These are phyloP conservation scores for Hemileia vastatrix DNA, from an alignment of 1,284 basidiomycete genomes.

Conservation along the genomic window DNA sequence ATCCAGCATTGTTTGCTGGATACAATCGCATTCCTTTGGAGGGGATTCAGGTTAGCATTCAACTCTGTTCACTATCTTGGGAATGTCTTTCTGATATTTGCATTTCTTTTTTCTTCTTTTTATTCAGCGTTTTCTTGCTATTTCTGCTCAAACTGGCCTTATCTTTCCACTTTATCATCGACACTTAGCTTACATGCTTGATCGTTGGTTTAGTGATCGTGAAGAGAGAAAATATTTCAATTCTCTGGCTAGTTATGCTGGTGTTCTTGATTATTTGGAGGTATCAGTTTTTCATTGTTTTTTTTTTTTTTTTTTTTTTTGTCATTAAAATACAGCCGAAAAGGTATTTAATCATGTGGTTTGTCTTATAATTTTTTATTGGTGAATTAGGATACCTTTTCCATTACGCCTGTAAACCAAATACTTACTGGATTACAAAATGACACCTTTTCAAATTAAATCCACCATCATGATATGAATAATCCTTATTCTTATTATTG, in stretches of 20 bases:
- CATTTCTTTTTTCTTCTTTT: not conserved
- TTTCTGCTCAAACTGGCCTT: conserved; percentile 49
- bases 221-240: conserved; percentile 52
- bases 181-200: conserved; percentile 54
- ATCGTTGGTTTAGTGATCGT: conserved; percentile 46
- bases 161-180: conserved; percentile 50
- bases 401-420: too few species aligned
- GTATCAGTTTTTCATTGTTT: conserved; percentile 41
- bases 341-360: too few species aligned
- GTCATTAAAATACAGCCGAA: not conserved
- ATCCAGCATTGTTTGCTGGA: conserved; percentile 54
- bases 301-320: not conserved
- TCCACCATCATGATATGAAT: too few species aligned
- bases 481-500: too few species aligned
- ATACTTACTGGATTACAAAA: too few species aligned
- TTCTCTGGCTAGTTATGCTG: conserved; percentile 47
- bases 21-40: conserved; percentile 49
- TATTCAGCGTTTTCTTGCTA: conserved; percentile 47
- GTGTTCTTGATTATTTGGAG: conserved; percentile 50
- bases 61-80: not conserved
- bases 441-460: too few species aligned
- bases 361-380: too few species aligned
- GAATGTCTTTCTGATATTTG: not conserved
- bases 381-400: too few species aligned
- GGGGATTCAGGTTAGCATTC: conserved; percentile 46